Conservation (phyloP, 352 stramenopile species). For the Pythium sp. region DNA sequence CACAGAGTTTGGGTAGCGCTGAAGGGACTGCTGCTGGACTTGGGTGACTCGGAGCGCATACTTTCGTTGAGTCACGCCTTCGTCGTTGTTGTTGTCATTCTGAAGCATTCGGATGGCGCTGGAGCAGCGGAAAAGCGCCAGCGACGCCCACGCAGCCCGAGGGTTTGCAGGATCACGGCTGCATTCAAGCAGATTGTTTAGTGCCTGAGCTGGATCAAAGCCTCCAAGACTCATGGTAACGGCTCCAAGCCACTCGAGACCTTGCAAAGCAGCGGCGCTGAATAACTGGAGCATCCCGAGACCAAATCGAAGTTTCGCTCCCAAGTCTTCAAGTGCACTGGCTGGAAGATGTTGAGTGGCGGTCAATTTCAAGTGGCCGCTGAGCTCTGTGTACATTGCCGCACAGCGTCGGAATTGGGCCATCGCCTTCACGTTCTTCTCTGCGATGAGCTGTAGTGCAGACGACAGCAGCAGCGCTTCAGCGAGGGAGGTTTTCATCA, state of each 20-base stretch:
- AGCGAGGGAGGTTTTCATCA: slow-evolving; percentile 23
- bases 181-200: slow-evolving; percentile 28
- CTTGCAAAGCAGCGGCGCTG: slow-evolving; percentile 25
- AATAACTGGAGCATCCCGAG: slow-evolving; percentile 31
- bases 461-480: slow-evolving; percentile 31
- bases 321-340: slow-evolving; percentile 10
- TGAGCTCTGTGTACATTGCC: slow-evolving; percentile 23
- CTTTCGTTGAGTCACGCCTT: slow-evolving; percentile 1
- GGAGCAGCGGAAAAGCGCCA: slow-evolving; percentile 32
- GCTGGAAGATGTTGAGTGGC: slow-evolving; percentile 10
- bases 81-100: slow-evolving; percentile 18
- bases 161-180: slow-evolving; percentile 7
- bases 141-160: slow-evolving; percentile 29
- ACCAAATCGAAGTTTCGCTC: slow-evolving; percentile 29
- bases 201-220: slow-evolving; percentile 24
- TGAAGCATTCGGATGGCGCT: slow-evolving; percentile 23
- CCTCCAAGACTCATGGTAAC: slow-evolving; percentile 17
- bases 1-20: slow-evolving; percentile 27
- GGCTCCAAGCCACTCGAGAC: slow-evolving; percentile 27
- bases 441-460: slow-evolving; percentile 26
- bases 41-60: slow-evolving; percentile 2
- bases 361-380: slow-evolving; percentile 16
- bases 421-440: slow-evolving; percentile 28
- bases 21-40: slow-evolving; percentile 16
- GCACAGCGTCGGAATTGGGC: slow-evolving; percentile 26